These are phyloP conservation scores for Trypanosomatidae sp. DNA, from an alignment of 208 protist genomes.

Conservation along the genomic window DNA sequence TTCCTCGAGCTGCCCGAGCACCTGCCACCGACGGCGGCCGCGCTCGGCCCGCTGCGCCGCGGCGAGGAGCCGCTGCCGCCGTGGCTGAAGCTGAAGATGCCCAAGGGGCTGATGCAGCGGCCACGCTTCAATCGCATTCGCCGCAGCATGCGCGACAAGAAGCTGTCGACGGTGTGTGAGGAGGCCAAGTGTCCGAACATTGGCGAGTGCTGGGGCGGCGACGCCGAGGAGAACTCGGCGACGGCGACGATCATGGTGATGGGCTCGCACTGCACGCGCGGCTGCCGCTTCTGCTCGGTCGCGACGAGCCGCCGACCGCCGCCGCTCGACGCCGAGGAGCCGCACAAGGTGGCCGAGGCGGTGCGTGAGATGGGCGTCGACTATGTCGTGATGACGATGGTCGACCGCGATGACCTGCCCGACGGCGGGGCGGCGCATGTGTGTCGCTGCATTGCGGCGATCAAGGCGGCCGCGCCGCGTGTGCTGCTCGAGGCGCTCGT, in stretches of 20 bases:
- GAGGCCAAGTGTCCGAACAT: slow-evolving; percentile 98
- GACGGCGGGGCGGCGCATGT: slow-evolving; percentile 93
- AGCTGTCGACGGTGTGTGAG: slow-evolving; percentile 86
- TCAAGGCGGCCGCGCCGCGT: slow-evolving; percentile 73
- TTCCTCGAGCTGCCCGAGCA: slow-evolving; percentile 72
- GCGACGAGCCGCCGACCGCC: slow-evolving; percentile 90
- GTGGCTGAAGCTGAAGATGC: slow-evolving; percentile 88
- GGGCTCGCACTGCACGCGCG: slow-evolving; percentile 96
- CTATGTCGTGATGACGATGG: slow-evolving; percentile 98
- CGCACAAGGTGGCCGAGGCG: slow-evolving; percentile 87
- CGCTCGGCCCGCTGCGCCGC: slow-evolving; percentile 63
- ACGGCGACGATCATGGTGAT: slow-evolving; percentile 98
- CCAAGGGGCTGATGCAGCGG: slow-evolving; percentile 63
- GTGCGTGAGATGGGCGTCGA: slow-evolving; percentile 94
- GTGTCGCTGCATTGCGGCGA: slow-evolving; percentile 65
- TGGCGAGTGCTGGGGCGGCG: slow-evolving; percentile 96
- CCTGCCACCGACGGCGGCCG: slow-evolving; percentile 33
- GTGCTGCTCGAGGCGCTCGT: slow-evolving; percentile 95
- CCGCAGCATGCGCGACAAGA: slow-evolving; percentile 66
- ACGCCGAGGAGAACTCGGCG: slow-evolving; percentile 63
- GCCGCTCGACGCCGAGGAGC: slow-evolving; percentile 92
- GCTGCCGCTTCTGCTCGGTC: slow-evolving; percentile 97
- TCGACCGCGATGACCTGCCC: slow-evolving; percentile 93
- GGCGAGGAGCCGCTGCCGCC: slow-evolving; percentile 77
- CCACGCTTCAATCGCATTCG: slow-evolving; percentile 77